Evolutionary conservation across 2,329 filamentous ascomycete species (phyloP).

Genomic region (Phialemoniopsis sp.): DNA sequence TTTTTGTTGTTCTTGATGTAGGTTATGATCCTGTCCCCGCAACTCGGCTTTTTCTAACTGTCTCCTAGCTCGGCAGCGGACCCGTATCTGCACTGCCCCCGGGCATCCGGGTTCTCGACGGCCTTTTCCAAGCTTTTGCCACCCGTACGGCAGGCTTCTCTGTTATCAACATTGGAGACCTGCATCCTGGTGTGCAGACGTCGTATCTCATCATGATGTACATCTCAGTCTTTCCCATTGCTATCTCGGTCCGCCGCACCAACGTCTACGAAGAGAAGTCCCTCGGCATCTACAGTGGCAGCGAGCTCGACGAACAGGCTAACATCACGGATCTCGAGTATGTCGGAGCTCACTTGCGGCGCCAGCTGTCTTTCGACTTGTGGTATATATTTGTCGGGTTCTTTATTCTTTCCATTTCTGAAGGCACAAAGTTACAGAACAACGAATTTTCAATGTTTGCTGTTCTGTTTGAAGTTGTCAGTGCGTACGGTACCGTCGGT

Average conservation of each 20-base stretch:
- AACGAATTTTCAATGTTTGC: conserved; percentile 64
- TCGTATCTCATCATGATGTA: conserved; percentile 99
- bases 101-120: conserved; percentile 76
- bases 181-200: conserved; percentile 90
- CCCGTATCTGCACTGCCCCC: conserved; percentile 65
- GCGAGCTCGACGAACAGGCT: conserved; percentile 40
- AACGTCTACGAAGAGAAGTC: conserved; percentile 96
- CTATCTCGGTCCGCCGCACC: conserved; percentile 88
- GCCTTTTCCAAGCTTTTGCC: conserved; percentile 83
- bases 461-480: conserved; percentile 80
- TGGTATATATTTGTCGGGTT: conserved; percentile 96
- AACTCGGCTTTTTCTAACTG: conserved; percentile 7
- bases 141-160: conserved; percentile 90
- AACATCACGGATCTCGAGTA: conserved; percentile 69
- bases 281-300: conserved; percentile 65
- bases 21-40: conserved; percentile 25
- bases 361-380: conserved; percentile 92
- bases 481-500: conserved; percentile 91
- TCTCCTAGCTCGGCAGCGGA: conserved; percentile 60
- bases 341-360: conserved; percentile 84
- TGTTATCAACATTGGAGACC: conserved; percentile 68
- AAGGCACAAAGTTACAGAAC: conserved; percentile 66
- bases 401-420: conserved; percentile 87
- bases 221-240: conserved; percentile 94
- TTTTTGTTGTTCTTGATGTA: conserved; percentile 90